Evolutionary conservation across 2,329 filamentous ascomycete species (phyloP), one percentile per base, ranked within the genome.

Genomic region (Fusarium sp.): DNA sequence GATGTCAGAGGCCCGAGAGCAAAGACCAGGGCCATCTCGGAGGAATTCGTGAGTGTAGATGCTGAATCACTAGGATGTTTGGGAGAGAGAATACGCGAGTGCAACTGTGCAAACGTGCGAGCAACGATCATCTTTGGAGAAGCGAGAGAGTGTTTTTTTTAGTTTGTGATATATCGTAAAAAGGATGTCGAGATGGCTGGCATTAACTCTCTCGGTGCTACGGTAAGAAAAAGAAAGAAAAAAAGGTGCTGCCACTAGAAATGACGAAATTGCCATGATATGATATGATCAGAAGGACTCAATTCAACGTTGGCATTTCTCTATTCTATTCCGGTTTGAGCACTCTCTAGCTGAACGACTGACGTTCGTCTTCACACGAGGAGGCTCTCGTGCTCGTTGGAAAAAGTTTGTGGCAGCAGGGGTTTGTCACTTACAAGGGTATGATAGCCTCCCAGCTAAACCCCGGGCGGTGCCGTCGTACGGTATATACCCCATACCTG

Each of bases 401-500:
- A 41, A 63, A 63, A 70, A 60, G 53, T 48, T 70, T 70, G 67
- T 70, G 67, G 47, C 66, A 70, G 66, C 67, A 70, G 45, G 66
- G 67, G 36, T 59, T 39, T 24, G 35, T 41, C 41, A 45, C 32
- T 60, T 30, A 28, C 67, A 66, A 60, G 66, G 67, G 67, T 42
- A 17, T 32, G 35, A n/a, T 56, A 45, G 61, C 36, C 45, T 50
- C 28, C 30, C 39, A 50, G 32, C 39, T 57, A 30, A 30, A 38
- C 65, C 66, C 66, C 47, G 59, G 67, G 50, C 67, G 59, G 39
- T 63, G 65, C 59, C 59, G 66, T 70, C 67, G 66, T 70, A 70
- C 53, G 66, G 67, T 70, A 66, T 55, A 63, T 70, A 70, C 45
- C 54, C 65, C 65, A 73, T 51, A 47, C 51, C 66, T 38, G 26